Base-by-base conservation (phyloP, 495 filamentous ascomycete genomes). In the Podospora pseudoanserina region DNA sequence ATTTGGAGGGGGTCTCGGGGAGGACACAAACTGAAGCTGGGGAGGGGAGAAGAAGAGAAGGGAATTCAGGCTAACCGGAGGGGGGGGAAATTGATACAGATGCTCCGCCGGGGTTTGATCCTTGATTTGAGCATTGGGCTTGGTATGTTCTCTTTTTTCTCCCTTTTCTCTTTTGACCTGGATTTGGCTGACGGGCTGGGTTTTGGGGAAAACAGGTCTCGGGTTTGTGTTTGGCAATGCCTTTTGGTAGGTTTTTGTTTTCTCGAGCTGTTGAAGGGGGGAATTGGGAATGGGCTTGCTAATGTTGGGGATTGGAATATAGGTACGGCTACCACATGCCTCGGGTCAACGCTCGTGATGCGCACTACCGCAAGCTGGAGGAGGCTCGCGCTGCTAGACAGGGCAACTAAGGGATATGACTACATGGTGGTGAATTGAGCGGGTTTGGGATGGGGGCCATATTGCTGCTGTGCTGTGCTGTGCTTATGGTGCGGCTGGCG, bases 301-400 rank as follows among this genome's bases (percentile, higher is more conserved):
- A 19, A 63, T 65, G 23, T 76, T 74, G 76, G 19, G 5, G 61
- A 11, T 66, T 23, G 23, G 3, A 20, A 60, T 16, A 49, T 70
- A 84, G 82, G 82, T 83, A 83, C 79, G 82, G 82, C 74, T 85
- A 77, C 78, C 82, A 85, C 76, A 76, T 83, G 65, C 82, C 82
- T 32, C 82, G 82, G 69, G 83, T 79, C 71, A 70, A 80, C 70
- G 79, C 76, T 58, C 82, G 82, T 70, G 82, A 85, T 75, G 70
- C 70, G 66, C 80, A 76, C 79, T 83, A 83, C 76, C 75, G 73
- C 67, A 73, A 82, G 71, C 74, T 84, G 56, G 82, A 85, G 76
- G 81, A 79, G 67, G 68, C 80, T 68, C 81, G 82, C 64, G 80
- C 80, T 15, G 75, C 78, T 0, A 75, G 70, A 67, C 69, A 73